These are phyloP conservation scores for Euphorbia tirucalli DNA, from an alignment of 345 rosid genomes.

Conservation along the genomic window DNA sequence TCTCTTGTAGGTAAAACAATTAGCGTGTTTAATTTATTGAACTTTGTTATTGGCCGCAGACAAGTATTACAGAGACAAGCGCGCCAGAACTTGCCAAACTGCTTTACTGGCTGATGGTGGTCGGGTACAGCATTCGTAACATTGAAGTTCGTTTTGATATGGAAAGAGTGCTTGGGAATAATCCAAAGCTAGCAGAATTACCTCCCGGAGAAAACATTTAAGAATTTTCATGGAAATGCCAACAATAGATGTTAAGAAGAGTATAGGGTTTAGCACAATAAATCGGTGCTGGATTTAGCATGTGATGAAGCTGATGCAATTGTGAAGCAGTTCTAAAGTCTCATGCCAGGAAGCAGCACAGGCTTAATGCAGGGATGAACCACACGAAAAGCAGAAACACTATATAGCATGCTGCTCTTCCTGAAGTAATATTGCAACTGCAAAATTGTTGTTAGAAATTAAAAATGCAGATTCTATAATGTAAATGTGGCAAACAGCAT, in stretches of 20 bases:
- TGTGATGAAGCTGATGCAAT: no score
- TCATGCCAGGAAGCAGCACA: neutral
- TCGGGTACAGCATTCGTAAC: constrained; percentile 89
- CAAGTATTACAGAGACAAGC: constrained; percentile 69
- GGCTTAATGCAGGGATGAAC: neutral
- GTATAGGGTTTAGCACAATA: neutral
- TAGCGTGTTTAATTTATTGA: neutral
- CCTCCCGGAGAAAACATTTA: constrained; percentile 83
- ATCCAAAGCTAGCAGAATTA: constrained; percentile 74
- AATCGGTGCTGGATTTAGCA: neutral
- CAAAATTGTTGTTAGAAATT: neutral
- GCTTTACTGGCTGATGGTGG: constrained; percentile 94
- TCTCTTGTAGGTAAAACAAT: no score
- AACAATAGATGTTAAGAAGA: neutral
- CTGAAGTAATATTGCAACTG: neutral
- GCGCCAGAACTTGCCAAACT: constrained; percentile 84
- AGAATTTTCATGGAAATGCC: constrained; percentile 2
- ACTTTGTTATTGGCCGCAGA: constrained; percentile 39
- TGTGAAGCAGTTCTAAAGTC: no score
- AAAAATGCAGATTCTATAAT: constrained; percentile 1
- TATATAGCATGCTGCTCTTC: constrained; percentile 4
- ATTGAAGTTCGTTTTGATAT: constrained; percentile 94
- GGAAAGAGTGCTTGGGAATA: constrained; percentile 84
- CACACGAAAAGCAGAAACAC: neutral
- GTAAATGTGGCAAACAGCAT: neutral